A percentile compares a stretch with the other conserved stretches of the same genome.
Evolutionary conservation across 2,329 filamentous ascomycete species (phyloP).

Genomic region (Cordyceps cateniannulata): DNA sequence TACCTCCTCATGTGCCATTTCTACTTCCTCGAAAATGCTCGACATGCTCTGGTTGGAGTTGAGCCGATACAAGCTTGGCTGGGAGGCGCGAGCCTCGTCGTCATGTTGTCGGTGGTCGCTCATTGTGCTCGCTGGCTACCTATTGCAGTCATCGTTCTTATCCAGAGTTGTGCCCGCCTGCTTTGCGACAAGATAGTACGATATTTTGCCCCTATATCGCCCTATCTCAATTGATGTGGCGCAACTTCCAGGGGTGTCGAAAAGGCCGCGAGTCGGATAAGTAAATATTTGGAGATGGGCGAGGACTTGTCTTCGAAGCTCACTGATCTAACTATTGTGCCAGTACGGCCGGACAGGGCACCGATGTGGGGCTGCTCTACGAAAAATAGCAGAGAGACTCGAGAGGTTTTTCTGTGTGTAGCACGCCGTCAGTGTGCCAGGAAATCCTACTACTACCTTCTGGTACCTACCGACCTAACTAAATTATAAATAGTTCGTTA

Average conservation of each 20-base stretch:
- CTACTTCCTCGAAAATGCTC: constrained; percentile 90
- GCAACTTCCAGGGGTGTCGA: background rate
- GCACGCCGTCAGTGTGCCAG: too few species aligned
- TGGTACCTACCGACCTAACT: too few species aligned
- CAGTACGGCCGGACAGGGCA: too few species aligned
- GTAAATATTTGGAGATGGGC: too few species aligned
- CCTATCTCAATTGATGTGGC: background rate
- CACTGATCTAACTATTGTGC: too few species aligned
- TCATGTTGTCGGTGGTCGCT: background rate
- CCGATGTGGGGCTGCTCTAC: too few species aligned
- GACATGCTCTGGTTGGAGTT: constrained; percentile 65
- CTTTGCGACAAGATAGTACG: background rate
- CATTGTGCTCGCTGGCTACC: constrained; percentile 2
- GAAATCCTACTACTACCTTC: too few species aligned
- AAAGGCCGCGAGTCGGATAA: background rate
- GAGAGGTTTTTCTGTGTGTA: too few species aligned
- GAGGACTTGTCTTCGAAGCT: too few species aligned
- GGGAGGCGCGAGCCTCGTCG: constrained; percentile 2
- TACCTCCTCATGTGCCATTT: constrained; percentile 96
- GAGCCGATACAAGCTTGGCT: constrained; percentile 50
- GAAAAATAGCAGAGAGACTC: too few species aligned
- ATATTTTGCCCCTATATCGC: background rate
- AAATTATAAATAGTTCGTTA: too few species aligned
- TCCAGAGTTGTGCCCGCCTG: background rate
- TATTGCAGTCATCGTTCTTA: background rate